A percentile compares a stretch with the other conserved stretches of the same genome.
Evolutionary conservation across 371 early-diverging fungal species (phyloP).

Genomic region (Zancudomyces culisetae): DNA sequence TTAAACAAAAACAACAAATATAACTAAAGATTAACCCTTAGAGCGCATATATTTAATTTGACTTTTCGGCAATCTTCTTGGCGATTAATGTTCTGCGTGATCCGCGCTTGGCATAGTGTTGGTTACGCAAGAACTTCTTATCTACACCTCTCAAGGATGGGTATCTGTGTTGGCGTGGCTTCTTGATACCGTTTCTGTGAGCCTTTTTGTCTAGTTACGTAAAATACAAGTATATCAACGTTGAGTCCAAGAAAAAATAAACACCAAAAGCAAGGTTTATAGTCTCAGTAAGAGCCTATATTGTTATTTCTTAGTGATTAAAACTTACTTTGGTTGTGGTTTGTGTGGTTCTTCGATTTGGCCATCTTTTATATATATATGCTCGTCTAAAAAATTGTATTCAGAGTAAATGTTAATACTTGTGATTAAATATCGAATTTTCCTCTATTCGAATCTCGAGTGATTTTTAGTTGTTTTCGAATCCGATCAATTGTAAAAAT

Average conservation of each 20-base stretch:
- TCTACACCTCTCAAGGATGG: slow-evolving; percentile 88
- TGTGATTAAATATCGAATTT: not conserved
- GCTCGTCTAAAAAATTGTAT: too few species aligned
- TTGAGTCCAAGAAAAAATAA: too few species aligned
- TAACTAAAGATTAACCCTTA: too few species aligned
- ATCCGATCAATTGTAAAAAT: not conserved
- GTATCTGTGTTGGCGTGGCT: slow-evolving; percentile 69
- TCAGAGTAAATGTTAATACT: too few species aligned
- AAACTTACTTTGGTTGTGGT: slow-evolving; percentile 86
- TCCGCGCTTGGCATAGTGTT: slow-evolving; percentile 87
- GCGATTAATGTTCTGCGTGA: slow-evolving; percentile 19
- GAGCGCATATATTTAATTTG: too few species aligned
- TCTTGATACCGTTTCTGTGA: slow-evolving; percentile 96
- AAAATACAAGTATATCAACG: too few species aligned
- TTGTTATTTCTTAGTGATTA: too few species aligned
- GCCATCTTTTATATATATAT: too few species aligned
- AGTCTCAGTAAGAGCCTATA: too few species aligned
- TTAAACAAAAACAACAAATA: too few species aligned
- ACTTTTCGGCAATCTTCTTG: slow-evolving; percentile 15
- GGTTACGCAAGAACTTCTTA: slow-evolving; percentile 97
- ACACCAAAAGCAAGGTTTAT: too few species aligned
- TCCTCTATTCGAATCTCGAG: not conserved
- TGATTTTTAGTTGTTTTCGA: not conserved
- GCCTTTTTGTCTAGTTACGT: slow-evolving; percentile 74
- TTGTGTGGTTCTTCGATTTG: slow-evolving; percentile 99